Conservation (phyloP, 2,329 filamentous ascomycete genomes). For the Colletotrichum sp. region DNA sequence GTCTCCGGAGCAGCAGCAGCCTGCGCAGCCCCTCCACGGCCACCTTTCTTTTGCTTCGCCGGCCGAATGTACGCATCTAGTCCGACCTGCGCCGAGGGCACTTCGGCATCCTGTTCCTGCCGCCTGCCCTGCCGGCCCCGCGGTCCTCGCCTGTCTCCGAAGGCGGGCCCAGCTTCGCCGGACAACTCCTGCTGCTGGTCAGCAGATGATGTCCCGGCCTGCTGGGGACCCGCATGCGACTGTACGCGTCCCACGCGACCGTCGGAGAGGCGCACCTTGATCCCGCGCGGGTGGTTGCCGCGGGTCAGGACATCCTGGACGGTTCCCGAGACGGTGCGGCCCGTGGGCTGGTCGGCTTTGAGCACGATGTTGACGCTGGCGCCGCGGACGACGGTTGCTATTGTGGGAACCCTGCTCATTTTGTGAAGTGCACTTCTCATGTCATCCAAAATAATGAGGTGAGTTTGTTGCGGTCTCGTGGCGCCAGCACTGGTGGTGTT, state of each 20-base stretch:
- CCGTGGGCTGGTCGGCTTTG: constrained; percentile 78
- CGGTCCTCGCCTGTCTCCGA: not conserved
- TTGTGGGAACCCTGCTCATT: constrained; percentile 47
- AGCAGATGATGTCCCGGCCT: not conserved
- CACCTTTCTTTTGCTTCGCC: not conserved
- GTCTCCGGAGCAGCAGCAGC: not conserved
- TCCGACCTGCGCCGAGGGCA: constrained; percentile 29
- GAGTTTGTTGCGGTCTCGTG: no score
- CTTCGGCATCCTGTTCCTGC: not conserved
- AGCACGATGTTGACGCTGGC: constrained; percentile 74
- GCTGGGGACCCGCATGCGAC: constrained; percentile 47
- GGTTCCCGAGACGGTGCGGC: constrained; percentile 69
- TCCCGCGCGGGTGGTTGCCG: constrained; percentile 77
- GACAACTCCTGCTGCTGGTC: not conserved
- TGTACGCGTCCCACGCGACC: constrained; percentile 79
- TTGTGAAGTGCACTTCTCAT: no score
- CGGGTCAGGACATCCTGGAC: constrained; percentile 73
- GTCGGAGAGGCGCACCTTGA: constrained; percentile 77
- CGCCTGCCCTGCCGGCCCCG: constrained; percentile 21
- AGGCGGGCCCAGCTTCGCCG: no score
- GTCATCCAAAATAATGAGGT: no score
- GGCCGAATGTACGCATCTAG: constrained; percentile 56
- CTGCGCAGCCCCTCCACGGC: not conserved
- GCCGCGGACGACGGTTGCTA: constrained; percentile 62
- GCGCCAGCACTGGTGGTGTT: no score